Base-by-base conservation (phyloP, 169 alveolate genomes). In the Plasmodium berghei region DNA sequence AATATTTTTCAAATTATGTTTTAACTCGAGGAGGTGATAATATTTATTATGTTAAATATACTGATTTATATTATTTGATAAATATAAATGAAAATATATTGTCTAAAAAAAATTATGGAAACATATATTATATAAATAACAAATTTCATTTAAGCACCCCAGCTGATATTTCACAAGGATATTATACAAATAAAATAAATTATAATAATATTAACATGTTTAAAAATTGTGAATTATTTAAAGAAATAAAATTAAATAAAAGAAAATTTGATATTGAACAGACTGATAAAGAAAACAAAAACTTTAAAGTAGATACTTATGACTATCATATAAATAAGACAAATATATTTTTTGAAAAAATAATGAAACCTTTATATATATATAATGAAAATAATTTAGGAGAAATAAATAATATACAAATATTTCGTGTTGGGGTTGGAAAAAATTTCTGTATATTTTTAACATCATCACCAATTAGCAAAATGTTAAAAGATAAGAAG, bases 1-100 rank as follows among this genome's bases (percentile, higher is more conserved):
- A 74, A 62, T 55, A 42, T 16, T 66, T 34, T 49, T 55, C 63
- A 40, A 63, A 83, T 3, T 42, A 83, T n/a, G 48, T 54, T 18
- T 40, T 61, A 54, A 83, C 66, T 4, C 54, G 90, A 56, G 90
- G 90, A 28, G 90, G 90, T 45, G 90, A 83, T 18, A 83, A 83
- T 52, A 42, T 83, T 12, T 83, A 28, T 67, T 83, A 83, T 61
- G 72, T 83, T 12, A 83, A 83, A 55, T 83, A 67, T 28, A 59
- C 73, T 5, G 90, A 83, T 46, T 71, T 83, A 26, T 40, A 73
- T 55, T 9, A 72, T 2, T 55, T 72, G 20, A 2, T 72, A 28
- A 72, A 72, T 48, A 8, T 67, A 55, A 48, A 14, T 9, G 24
- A n/a, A 34, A 66, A 34, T 20, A 10, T 24, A n/a, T 10, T 2